Evolutionary conservation across 768 basidiomycete species (phyloP), one percentile per base, ranked within the genome.

Genomic region (Collybiopsis confluens): DNA sequence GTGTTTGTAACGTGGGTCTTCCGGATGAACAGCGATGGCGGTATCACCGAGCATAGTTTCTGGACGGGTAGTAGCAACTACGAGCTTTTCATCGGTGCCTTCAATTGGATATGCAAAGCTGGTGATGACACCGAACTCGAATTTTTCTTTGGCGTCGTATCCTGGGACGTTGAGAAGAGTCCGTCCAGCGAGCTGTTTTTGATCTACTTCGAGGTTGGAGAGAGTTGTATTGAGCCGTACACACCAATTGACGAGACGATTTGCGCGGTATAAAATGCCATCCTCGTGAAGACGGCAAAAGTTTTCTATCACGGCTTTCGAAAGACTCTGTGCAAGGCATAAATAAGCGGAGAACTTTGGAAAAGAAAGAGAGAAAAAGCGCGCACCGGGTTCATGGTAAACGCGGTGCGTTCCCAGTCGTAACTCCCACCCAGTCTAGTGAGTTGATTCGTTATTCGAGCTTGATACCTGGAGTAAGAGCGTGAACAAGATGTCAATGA

Each of bases 21-120:
- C 82, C 2, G 94, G 95, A 69, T 99, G 96, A 0, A 98, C 92
- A 26, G 97, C 97, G 21, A 99, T 87, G 24, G 91, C 97, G 2
- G 94, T 92, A 78, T 98, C 97, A 33, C 97, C 97, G 0, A 99
- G 79, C 92, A 98, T 96, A 0, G 97, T 98, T 70, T 98, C 97
- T 0, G 95, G 95, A 75, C 97, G 92, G 4, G 96, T 98, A 1
- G 97, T 99, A 1, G 97, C 96, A 36, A 99, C 86, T 50, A 97
- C 77, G 55, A 99, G 87, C 64, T 78, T 86, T 65, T 98, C 95
- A 51, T 96, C 94, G 88, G 54, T 92, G 46, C 79, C 81, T 61
- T 96, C 92, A 38, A 98, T 84, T 5, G 80, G 82, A 71, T 98
- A 99, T 0, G 92, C 93, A 69, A 98, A 98, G n/a, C 90, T 92